These are phyloP conservation scores for Picochlorum sp. DNA, from an alignment of 139 green algal genomes.

Conservation along the genomic window DNA sequence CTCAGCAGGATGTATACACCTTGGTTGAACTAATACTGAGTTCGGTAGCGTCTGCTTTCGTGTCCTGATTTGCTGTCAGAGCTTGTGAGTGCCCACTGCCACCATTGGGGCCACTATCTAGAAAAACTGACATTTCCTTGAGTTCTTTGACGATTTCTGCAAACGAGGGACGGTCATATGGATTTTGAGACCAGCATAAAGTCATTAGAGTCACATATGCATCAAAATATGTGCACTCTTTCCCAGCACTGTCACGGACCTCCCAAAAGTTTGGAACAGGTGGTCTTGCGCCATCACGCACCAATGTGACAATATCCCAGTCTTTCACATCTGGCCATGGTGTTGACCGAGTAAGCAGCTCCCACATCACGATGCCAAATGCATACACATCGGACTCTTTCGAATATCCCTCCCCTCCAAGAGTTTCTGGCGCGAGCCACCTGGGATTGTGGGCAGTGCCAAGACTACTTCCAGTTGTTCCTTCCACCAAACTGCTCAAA, in stretches of 20 bases:
- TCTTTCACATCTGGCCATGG: constrained; percentile 14
- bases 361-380: constrained; percentile 54
- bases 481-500: constrained; percentile 28
- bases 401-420: constrained; percentile 15
- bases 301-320: constrained; percentile 13
- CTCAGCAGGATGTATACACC: neutral
- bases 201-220: constrained; percentile 51
- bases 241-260: constrained; percentile 3
- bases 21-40: neutral
- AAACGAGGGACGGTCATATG: constrained; percentile 47
- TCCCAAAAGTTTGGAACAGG: constrained; percentile 6
- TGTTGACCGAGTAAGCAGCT: constrained; percentile 38
- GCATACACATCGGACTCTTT: constrained; percentile 37
- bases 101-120: neutral
- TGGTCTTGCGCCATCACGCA: constrained; percentile 7
- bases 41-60: too few relatives aligned
- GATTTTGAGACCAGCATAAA: constrained; percentile 56
- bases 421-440: constrained; percentile 44
- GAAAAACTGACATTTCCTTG: constrained; percentile 2
- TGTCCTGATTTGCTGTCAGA: too few relatives aligned
- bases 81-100: too few relatives aligned
- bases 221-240: constrained; percentile 18
- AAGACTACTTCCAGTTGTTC: constrained; percentile 5
- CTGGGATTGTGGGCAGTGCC: constrained; percentile 30
- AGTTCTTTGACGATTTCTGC: constrained; percentile 21